Base-by-base conservation (phyloP, 2,329 filamentous ascomycete species). In the Botrytis hyacinthi region DNA sequence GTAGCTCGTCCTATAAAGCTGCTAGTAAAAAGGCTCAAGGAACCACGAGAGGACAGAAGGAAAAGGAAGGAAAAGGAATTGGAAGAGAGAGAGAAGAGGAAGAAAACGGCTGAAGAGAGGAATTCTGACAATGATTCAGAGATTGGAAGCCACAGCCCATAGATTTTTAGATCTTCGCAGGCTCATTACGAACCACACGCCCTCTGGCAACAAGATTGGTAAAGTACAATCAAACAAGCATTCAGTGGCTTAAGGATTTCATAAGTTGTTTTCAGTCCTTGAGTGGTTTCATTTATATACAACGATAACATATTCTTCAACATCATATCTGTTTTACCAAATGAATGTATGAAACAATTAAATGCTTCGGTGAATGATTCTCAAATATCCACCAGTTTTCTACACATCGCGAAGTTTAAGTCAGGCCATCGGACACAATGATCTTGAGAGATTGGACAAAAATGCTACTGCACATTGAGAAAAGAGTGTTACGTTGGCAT, bases 201-300 rank as follows among this genome's bases (percentile, higher is more conserved):
- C 2, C 26, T 3, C 0, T n/a, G 26, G 5, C 26, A 54, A n/a
- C 2, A 4, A 48, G 0, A 51, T n/a, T 16, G 26, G 10, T 14
- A 14, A 14, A 14, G 14, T 3, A 6, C 12, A 51, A 10, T n/a
- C 12, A n/a, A 54, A n/a, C 48, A 51, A 6, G 48, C 1, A n/a
- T 0, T 0, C 16, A 14, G 12, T 26, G 48, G 22, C 26, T 16
- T n/a, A 12, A 12, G 26, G 4, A n/a, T n/a, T 51, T 54, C 48
- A 14, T 3, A 54, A 29, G 5, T 29, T 1, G 2, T 1, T 29
- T 16, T 54, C 12, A 54, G 48, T 3, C 3, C 26, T n/a, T n/a
- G 26, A n/a, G 16, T 16, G 3, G 4, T 8, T 32, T 20, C 7
- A 59, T 32, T 32, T 16, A 8, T 10, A 22, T 22, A 2, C 18